Evolutionary conservation across 306 rosid species (phyloP).

Genomic region (Casuarina glauca): DNA sequence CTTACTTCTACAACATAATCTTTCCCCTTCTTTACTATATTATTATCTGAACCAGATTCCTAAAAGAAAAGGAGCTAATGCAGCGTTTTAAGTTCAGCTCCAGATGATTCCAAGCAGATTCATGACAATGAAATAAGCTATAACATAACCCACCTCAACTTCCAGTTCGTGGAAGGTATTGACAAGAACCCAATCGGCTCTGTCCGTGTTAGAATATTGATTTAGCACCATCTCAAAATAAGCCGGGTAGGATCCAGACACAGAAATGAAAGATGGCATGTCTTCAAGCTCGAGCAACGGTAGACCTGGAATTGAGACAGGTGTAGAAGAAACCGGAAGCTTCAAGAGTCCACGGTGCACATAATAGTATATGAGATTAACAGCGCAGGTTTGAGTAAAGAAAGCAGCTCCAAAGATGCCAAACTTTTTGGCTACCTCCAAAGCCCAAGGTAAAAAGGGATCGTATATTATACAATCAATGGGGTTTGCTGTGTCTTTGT

Average conservation of each 20-base stretch:
- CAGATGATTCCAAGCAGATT: neutral
- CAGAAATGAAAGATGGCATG: slow-evolving; percentile 48
- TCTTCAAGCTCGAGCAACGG: slow-evolving; percentile 48
- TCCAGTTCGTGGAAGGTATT: slow-evolving; percentile 64
- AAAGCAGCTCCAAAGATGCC: slow-evolving; percentile 48
- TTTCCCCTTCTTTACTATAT: too few relatives aligned
- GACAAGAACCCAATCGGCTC: slow-evolving; percentile 56
- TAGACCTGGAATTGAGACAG: slow-evolving; percentile 43
- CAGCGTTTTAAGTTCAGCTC: too few relatives aligned
- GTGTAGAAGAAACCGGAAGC: slow-evolving; percentile 34
- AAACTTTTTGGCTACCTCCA: slow-evolving; percentile 55
- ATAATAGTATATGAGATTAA: slow-evolving; percentile 38
- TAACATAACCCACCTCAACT: slow-evolving; percentile 35
- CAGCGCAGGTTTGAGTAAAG: slow-evolving; percentile 59
- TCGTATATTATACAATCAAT: slow-evolving; percentile 57
- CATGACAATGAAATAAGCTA: neutral
- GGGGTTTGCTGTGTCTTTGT: slow-evolving; percentile 31
- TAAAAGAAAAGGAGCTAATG: too few relatives aligned
- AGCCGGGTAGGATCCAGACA: slow-evolving; percentile 46
- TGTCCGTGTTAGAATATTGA: slow-evolving; percentile 44
- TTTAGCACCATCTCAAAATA: slow-evolving; percentile 49
- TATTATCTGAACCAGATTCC: too few relatives aligned
- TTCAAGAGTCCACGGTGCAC: slow-evolving; percentile 40
- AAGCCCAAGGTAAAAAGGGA: slow-evolving; percentile 45
- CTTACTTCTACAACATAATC: too few relatives aligned